Percentiles rank a stretch among this genome's conserved stretches.
These are phyloP conservation scores for Fusarium chlamydosporum DNA, from an alignment of 2,329 filamentous ascomycete genomes.

Conservation along the genomic window DNA sequence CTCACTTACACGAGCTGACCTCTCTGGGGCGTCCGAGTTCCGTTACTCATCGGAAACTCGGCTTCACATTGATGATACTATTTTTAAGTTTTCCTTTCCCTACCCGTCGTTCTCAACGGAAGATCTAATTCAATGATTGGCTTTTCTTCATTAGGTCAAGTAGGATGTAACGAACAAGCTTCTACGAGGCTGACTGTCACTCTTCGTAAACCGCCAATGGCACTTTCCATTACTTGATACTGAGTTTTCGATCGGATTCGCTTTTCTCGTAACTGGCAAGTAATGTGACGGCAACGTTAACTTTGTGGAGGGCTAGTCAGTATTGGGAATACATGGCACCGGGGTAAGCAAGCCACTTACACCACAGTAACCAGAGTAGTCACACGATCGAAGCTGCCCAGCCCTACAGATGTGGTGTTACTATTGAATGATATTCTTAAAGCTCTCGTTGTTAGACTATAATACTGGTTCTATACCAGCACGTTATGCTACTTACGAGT, in stretches of 20 bases:
- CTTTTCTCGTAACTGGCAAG: too few relatives aligned
- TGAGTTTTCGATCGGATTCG: background rate
- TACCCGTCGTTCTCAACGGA: background rate
- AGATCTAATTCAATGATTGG: background rate
- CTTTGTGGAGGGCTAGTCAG: slow-evolving; percentile 17
- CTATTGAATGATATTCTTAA: background rate
- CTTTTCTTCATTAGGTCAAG: background rate
- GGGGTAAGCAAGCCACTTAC: slow-evolving; percentile 28
- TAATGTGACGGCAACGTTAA: slow-evolving; percentile 25
- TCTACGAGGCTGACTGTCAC: slow-evolving; percentile 30
- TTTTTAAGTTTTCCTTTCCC: slow-evolving; percentile 1
- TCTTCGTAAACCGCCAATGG: background rate
- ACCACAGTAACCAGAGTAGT: slow-evolving; percentile 18
- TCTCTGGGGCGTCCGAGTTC: slow-evolving; percentile 9
- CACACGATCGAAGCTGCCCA: slow-evolving; percentile 39
- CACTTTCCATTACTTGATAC: background rate
- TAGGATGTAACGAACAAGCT: too few relatives aligned
- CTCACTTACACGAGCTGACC: slow-evolving; percentile 32
- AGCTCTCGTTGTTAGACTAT: background rate
- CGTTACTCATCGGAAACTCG: slow-evolving; percentile 5
- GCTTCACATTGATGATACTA: slow-evolving; percentile 10
- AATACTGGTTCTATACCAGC: too few relatives aligned
- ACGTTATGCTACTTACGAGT: too few relatives aligned
- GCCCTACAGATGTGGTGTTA: slow-evolving; percentile 24
- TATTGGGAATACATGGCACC: background rate